Base-by-base conservation (phyloP, 2,329 filamentous ascomycete genomes). In the Fusarium sp. region DNA sequence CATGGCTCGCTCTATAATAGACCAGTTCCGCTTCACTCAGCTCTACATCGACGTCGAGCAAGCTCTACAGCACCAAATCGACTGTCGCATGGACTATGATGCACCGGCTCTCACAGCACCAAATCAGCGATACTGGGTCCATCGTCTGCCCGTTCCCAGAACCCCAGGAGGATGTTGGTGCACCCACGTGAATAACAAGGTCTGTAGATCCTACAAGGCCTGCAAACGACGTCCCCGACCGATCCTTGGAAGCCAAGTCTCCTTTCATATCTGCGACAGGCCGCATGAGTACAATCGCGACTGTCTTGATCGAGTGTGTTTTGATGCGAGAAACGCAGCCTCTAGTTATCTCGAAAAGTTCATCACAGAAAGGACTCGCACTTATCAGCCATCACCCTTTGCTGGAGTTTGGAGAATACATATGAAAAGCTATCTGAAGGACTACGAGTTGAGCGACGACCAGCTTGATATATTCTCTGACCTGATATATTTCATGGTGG, bases 51-150 rank as follows among this genome's bases (percentile, higher is more conserved):
- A 19, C 19, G 19, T 19, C 19, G 19, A 19, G 19, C 19, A 19
- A 19, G 19, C 19, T 19, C 28, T 64, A 22, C 42, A 32, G 6
- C 6, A 45, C n/a, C 19, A 51, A 24, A 34, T 64, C 9, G 8
- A 7, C 1, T 32, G 19, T 12, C 34, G 29, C 4, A 56, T 53
- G 9, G 3, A 13, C 11, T 10, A 3, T 3, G 1, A 6, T 5
- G 26, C 22, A 26, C 34, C 42, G 3, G 9, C 22, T 12, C 38
- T 11, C 29, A 8, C 11, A 9, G 43, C 48, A 1, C 6, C n/a
- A 10, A 9, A n/a, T 3, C 41, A 53, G 3, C 50, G 15, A 26
- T 64, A 61, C 47, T 53, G 46, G 6, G 29, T 55, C 11, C 3
- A n/a, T 1, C 10, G 19, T 4, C 15, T 45, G 3, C 7, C 3